Evolutionary conservation across 345 rosid species (phyloP).

Genomic region (Acer negundo): DNA sequence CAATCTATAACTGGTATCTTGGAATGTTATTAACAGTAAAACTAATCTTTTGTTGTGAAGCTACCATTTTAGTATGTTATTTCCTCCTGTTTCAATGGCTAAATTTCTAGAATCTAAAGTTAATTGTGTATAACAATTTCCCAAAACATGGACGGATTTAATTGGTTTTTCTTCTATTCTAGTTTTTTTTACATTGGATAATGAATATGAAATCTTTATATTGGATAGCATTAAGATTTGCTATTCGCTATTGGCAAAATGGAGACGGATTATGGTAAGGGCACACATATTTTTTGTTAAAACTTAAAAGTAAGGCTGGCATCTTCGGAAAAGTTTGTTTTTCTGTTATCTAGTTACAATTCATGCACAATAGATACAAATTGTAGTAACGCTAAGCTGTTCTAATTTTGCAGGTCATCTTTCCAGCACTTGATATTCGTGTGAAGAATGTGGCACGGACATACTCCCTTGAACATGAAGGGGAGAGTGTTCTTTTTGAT

Average conservation of each 20-base stretch:
- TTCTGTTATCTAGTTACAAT: not conserved
- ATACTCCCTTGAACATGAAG: conserved; percentile 89
- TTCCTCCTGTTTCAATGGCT: not conserved
- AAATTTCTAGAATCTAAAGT: not conserved
- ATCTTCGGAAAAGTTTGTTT: not conserved
- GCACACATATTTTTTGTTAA: not conserved
- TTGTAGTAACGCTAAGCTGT: conserved; percentile 7
- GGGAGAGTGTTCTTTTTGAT: conserved; percentile 73
- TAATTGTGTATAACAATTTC: not conserved
- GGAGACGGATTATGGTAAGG: not conserved
- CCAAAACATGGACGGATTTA: not conserved
- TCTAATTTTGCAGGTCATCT: conserved; percentile 61
- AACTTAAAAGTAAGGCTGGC: not conserved
- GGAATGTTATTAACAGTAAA: not conserved
- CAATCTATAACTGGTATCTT: not conserved
- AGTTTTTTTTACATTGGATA: not conserved
- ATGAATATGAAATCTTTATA: not conserved
- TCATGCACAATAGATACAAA: not conserved
- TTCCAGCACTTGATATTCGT: conserved; percentile 82
- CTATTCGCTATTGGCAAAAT: too few relatives aligned
- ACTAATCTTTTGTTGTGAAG: too few relatives aligned
- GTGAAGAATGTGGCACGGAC: conserved; percentile 92
- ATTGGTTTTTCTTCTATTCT: not conserved
- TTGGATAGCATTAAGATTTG: not conserved
- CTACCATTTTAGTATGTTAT: not conserved